Conservation (phyloP, 768 basidiomycete genomes). For the Lactarius vividus region DNA sequence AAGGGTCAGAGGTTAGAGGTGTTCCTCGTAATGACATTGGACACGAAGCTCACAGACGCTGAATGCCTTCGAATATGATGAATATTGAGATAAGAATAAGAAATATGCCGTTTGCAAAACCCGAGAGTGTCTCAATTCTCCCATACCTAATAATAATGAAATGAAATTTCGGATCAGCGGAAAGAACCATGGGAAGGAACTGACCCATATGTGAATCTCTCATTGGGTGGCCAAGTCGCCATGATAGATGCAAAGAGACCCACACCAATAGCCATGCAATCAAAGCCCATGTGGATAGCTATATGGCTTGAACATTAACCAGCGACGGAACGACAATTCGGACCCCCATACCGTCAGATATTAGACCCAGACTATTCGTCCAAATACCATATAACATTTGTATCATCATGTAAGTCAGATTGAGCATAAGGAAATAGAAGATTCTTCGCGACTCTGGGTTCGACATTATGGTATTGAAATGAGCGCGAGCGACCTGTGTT, state of each 20-base stretch:
- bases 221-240: constrained; percentile 96
- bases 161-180: constrained; percentile 11
- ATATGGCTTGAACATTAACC: neutral
- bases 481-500: constrained; percentile 47
- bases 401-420: constrained; percentile 93
- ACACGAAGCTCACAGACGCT: constrained; percentile 64
- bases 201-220: constrained; percentile 92
- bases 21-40: neutral
- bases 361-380: constrained; percentile 95
- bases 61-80: constrained; percentile 97
- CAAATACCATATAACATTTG: constrained; percentile 97
- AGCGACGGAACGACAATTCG: neutral
- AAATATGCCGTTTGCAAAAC: constrained; percentile 97
- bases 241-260: constrained; percentile 96
- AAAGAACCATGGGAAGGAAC: constrained; percentile 27
- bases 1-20: neutral
- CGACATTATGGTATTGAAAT: constrained; percentile 86
- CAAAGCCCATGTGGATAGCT: constrained; percentile 99
- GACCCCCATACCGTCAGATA: constrained; percentile 78
- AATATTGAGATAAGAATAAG: constrained; percentile 93
- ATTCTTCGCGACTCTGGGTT: constrained; percentile 94
- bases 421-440: constrained; percentile 94
- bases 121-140: constrained; percentile 94
- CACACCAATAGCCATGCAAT: constrained; percentile 95
- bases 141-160: constrained; percentile 60